These are phyloP conservation scores for Chimonanthus salicifolius DNA, from an alignment of 164 flowering plant genomes.

Conservation along the genomic window DNA sequence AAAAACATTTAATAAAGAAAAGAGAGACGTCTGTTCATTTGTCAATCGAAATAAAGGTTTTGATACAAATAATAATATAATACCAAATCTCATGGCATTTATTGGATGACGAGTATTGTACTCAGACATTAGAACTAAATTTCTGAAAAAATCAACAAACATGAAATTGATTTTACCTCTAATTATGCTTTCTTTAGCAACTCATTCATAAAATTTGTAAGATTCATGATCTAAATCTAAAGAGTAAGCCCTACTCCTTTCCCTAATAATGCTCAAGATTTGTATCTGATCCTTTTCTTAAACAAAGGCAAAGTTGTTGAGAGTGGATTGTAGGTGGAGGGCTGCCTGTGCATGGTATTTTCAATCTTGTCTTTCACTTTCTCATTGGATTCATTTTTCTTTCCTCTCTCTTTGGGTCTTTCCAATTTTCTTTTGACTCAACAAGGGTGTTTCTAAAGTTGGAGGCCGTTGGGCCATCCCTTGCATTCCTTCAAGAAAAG, in stretches of 20 bases:
- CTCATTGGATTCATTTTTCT: slow-evolving; percentile 5
- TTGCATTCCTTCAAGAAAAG: background rate
- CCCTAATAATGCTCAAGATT: background rate
- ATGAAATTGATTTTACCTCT: no score
- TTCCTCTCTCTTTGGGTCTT: background rate
- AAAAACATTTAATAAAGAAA: no score
- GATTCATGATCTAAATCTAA: background rate
- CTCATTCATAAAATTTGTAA: no score
- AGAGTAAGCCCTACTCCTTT: slow-evolving; percentile 6
- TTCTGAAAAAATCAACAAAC: no score
- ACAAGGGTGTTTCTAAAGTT: slow-evolving; percentile 9
- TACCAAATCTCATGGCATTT: no score
- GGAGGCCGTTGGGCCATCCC: background rate
- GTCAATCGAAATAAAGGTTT: no score
- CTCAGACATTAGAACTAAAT: no score
- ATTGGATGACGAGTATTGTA: no score
- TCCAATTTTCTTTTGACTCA: slow-evolving; percentile 1
- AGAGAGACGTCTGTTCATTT: no score
- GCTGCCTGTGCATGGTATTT: background rate
- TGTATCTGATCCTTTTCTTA: background rate
- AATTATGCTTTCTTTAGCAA: no score
- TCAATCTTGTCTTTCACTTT: background rate
- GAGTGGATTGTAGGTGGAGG: background rate
- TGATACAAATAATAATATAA: no score
- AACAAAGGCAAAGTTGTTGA: background rate